Base-by-base conservation (phyloP, 768 basidiomycete genomes). In the Termitomyces sp. region DNA sequence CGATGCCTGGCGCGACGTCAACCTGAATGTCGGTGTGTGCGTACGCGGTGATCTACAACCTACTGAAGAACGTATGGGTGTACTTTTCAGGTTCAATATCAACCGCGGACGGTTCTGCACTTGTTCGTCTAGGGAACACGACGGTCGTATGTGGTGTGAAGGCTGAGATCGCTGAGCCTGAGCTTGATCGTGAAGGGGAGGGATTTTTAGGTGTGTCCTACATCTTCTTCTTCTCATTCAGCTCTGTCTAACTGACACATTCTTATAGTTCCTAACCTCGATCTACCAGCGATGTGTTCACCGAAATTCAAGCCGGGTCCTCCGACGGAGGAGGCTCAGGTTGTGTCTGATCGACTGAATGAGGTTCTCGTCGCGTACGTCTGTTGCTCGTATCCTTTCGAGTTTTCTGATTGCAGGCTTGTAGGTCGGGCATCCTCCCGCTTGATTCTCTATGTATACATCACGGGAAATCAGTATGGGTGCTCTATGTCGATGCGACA, bases 81-180 rank as follows among this genome's bases (percentile, higher is more conserved):
- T 50, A 43, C 56, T 41, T n/a, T 58, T 5, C 33, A 95, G 95
- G 94, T 54, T 96, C 95, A 2, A 89, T 99, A 75, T 88, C 91
- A 0, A 98, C 97, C 0, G 95, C 97, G 0, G 83, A 95, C 62
- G 95, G 95, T 0, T 97, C 95, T 5, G 87, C 95, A 0, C 86
- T 99, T 43, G 92, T 98, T 4, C 79, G 93, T 30, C 70, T 98
- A 60, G 97, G 97, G 20, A 82, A 91, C 50, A 97, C 96, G n/a
- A 98, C 93, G 1, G 79, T 98, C 40, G 91, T 98, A 0, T 98
- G 95, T 67, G 97, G 97, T 1, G 85, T 99, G 64, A 98, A 97
- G 69, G 95, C 93, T 14, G 95, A 98, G 73, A 88, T 96, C 43
- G 88, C 93, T 30, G 91, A 94, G 66, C 96, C 96, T 5, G 90